phyloP scores from a whole-genome alignment of 345 rosid species.

The Acer yangbiense region DNA sequence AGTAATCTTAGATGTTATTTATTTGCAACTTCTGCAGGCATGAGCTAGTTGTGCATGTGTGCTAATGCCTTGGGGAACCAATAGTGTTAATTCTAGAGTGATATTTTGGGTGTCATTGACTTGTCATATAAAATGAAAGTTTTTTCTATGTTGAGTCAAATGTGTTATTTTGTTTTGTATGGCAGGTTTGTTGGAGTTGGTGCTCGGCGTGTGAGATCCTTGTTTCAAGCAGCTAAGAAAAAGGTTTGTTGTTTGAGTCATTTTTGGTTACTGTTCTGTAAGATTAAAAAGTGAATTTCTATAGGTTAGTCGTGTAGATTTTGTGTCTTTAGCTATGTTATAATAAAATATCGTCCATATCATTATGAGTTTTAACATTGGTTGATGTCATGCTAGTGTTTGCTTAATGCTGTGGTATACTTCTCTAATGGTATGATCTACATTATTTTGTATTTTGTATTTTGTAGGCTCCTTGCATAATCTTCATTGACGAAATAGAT shows the following conservation, averaged over 20 bases:
- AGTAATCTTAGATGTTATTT: neutral
- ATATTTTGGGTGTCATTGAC: neutral
- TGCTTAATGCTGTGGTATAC: neutral
- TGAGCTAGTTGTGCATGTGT: neutral
- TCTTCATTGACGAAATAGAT: slow-evolving; percentile 98
- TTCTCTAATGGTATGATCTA: slow-evolving; percentile 8
- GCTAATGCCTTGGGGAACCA: neutral
- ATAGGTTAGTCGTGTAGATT: neutral
- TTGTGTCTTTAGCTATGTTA: neutral
- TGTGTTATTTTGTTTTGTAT: slow-evolving; percentile 19
- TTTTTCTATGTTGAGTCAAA: slow-evolving; percentile 12
- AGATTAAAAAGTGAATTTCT: neutral
- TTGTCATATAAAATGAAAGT: neutral
- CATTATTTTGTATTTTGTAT: slow-evolving; percentile 12
- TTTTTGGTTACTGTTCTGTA: slow-evolving; percentile 1
- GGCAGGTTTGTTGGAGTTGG: slow-evolving; percentile 99
- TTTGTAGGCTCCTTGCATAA: slow-evolving; percentile 91
- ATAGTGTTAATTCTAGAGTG: neutral
- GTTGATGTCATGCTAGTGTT: slow-evolving; percentile 9
- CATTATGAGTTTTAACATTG: neutral
- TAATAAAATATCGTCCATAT: neutral
- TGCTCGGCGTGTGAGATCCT: slow-evolving; percentile 93
- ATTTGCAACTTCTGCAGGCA: neutral
- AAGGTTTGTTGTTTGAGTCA: slow-evolving; percentile 47
- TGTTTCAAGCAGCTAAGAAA: slow-evolving; percentile 96